Conservation (phyloP, 106 monocot genomes). For the Dendrobium chrysotoxum region DNA sequence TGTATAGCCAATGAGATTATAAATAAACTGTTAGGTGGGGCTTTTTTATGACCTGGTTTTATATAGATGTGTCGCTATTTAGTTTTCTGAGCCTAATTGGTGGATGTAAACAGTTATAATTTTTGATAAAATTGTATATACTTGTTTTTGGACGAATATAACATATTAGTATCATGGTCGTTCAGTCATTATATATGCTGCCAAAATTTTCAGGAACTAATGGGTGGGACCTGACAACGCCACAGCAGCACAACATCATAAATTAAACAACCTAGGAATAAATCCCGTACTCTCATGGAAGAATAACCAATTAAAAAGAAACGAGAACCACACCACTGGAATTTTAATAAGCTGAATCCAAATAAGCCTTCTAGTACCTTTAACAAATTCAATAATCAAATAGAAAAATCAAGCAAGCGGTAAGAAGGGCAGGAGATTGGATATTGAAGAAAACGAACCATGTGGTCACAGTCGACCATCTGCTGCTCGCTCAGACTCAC, state of each 20-base stretch:
- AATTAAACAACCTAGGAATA: not conserved
- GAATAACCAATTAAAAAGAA: not conserved
- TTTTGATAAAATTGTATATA: no score
- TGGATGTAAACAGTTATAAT: no score
- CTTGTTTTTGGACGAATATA: no score
- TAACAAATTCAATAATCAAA: not conserved
- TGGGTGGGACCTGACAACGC: no score
- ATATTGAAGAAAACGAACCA: slow-evolving; percentile 4
- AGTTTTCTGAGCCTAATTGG: no score
- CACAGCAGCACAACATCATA: not conserved
- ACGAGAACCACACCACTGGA: not conserved
- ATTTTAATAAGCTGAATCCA: not conserved
- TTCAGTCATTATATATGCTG: no score
- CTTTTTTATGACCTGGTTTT: no score
- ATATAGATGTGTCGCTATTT: no score
- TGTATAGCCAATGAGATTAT: no score
- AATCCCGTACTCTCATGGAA: not conserved
- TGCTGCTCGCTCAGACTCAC: slow-evolving; percentile 78
- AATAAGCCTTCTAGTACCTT: not conserved
- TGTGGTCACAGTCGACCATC: slow-evolving; percentile 69
- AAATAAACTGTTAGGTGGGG: no score
- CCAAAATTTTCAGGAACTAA: no score
- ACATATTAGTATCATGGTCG: no score
- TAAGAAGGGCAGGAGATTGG: not conserved
- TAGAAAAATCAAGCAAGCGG: not conserved